phyloP scores from a whole-genome alignment of 345 rosid genomes.

The Lepidium africanum region DNA sequence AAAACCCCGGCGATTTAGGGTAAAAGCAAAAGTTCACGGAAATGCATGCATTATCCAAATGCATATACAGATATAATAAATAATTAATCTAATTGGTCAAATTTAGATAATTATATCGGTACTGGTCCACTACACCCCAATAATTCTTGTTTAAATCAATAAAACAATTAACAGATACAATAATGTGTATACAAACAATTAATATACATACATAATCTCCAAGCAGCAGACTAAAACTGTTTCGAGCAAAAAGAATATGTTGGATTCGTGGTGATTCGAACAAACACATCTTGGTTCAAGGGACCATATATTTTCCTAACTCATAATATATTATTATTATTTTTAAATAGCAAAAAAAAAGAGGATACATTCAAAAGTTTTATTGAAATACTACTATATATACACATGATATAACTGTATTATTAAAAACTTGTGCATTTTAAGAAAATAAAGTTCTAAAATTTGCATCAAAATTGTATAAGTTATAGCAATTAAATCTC shows the following conservation, averaged over 20 bases:
- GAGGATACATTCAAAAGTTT: neutral
- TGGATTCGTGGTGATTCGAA: slow-evolving; percentile 5
- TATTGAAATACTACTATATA: neutral
- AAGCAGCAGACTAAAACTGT: neutral
- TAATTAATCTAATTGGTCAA: neutral
- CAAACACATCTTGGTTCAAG: slow-evolving; percentile 9
- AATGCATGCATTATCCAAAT: slow-evolving; percentile 8
- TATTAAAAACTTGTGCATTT: too few relatives aligned
- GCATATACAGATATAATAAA: neutral
- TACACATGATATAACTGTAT: too few relatives aligned
- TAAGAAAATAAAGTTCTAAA: too few relatives aligned
- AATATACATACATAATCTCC: neutral
- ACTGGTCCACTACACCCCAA: slow-evolving; percentile 6
- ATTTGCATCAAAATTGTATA: too few relatives aligned
- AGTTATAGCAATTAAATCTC: too few relatives aligned
- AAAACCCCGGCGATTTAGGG: neutral
- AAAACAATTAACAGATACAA: neutral
- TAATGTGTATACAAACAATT: neutral
- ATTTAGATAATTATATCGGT: neutral
- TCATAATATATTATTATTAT: too few relatives aligned
- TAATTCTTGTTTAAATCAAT: neutral
- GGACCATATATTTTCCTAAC: slow-evolving; percentile 2
- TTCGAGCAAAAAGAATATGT: slow-evolving; percentile 12
- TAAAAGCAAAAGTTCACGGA: slow-evolving; percentile 1
- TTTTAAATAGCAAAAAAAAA: neutral